phyloP scores from a whole-genome alignment of 2,329 filamentous ascomycete species.

The Fusarium vanettenii region DNA sequence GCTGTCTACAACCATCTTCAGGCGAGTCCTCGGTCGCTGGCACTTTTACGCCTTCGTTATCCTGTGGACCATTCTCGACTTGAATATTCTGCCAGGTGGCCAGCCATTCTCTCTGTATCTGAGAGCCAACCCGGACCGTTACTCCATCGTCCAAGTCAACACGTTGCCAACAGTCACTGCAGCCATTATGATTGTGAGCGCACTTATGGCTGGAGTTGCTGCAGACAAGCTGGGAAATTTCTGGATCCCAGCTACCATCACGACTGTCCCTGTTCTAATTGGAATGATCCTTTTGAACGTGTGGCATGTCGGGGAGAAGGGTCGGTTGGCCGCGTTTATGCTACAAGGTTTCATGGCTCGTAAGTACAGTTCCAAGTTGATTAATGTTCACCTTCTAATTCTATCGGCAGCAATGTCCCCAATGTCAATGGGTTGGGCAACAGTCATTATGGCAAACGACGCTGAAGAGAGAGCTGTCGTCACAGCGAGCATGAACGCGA shows the following conservation, averaged over 20 bases:
- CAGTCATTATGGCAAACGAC: slow-evolving; percentile 50
- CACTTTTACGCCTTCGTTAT: slow-evolving; percentile 54
- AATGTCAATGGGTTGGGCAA: slow-evolving; percentile 55
- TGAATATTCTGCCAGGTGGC: slow-evolving; percentile 49
- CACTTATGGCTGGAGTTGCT: slow-evolving; percentile 46
- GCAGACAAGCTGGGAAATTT: slow-evolving; percentile 50
- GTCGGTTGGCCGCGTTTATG: slow-evolving; percentile 52
- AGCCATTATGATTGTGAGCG: slow-evolving; percentile 52
- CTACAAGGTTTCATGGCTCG: slow-evolving; percentile 51
- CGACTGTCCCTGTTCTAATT: slow-evolving; percentile 49
- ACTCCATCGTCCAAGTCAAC: slow-evolving; percentile 55
- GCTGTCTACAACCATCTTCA: slow-evolving; percentile 50
- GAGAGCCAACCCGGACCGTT: slow-evolving; percentile 50
- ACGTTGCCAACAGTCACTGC: slow-evolving; percentile 54
- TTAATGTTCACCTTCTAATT: not conserved
- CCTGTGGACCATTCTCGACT: slow-evolving; percentile 53
- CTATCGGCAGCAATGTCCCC: slow-evolving; percentile 42
- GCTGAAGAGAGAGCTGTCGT: slow-evolving; percentile 56
- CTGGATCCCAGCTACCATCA: slow-evolving; percentile 48
- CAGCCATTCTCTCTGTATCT: slow-evolving; percentile 56
- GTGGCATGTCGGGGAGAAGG: slow-evolving; percentile 52
- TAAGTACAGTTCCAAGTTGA: not conserved
- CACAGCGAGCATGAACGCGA: slow-evolving; percentile 57
- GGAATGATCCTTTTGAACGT: slow-evolving; percentile 48
- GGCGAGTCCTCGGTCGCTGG: slow-evolving; percentile 52